Percentiles rank a stretch among this genome's conserved stretches.
These are phyloP conservation scores for Claviceps purpurea DNA, from an alignment of 2,329 filamentous ascomycete species.

Conservation along the genomic window DNA sequence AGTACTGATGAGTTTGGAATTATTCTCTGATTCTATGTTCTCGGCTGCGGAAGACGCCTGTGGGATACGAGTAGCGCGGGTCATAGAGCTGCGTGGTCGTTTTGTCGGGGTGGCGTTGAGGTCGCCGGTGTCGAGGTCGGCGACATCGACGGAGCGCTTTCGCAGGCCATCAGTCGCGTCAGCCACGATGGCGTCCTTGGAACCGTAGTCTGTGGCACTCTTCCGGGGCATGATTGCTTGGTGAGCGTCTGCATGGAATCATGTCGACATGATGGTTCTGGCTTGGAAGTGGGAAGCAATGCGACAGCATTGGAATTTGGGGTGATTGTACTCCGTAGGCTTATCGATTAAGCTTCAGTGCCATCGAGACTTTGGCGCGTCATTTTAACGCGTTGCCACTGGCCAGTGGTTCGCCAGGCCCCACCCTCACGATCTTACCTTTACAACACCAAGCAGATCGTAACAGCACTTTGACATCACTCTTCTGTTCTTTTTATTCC, in stretches of 20 bases:
- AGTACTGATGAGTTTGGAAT: not conserved
- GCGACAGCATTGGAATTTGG: not conserved
- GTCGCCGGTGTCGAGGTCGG: slow-evolving; percentile 13
- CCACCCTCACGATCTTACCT: too few relatives aligned
- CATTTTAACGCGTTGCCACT: not conserved
- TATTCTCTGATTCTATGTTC: slow-evolving; percentile 4
- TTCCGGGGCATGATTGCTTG: slow-evolving; percentile 4
- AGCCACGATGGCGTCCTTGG: not conserved
- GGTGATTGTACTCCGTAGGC: too few relatives aligned
- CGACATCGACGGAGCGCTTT: slow-evolving; percentile 15
- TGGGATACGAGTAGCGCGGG: slow-evolving; percentile 1
- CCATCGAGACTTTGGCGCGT: not conserved
- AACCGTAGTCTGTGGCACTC: not conserved
- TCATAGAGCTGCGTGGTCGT: slow-evolving; percentile 14
- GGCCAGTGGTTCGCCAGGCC: too few relatives aligned
- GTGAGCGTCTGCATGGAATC: not conserved
- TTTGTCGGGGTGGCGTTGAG: slow-evolving; percentile 19
- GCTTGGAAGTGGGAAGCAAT: not conserved
- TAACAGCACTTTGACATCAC: too few relatives aligned
- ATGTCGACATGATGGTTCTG: not conserved
- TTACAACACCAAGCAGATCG: too few relatives aligned
- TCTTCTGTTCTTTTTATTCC: too few relatives aligned
- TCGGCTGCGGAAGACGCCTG: slow-evolving; percentile 1
- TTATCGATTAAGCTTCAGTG: not conserved
- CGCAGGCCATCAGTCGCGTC: slow-evolving; percentile 1